Evolutionary conservation across 2,329 filamentous ascomycete species (phyloP), one percentile per base, ranked within the genome.

Genomic region (Pseudogymnoascus pannorum): DNA sequence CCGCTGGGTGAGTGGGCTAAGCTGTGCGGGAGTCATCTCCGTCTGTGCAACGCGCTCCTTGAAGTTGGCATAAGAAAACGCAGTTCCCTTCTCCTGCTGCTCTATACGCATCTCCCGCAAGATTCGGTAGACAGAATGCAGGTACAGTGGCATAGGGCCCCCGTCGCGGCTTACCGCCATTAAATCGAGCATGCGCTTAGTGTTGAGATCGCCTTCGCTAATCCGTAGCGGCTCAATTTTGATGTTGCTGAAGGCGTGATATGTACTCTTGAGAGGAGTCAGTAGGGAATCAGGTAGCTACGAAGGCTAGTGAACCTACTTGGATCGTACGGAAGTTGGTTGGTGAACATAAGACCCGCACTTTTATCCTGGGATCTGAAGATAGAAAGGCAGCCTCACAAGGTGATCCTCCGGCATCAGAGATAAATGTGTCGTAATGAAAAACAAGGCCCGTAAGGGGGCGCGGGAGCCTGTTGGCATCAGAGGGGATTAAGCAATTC

Each of bases 301-400:
- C 26, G 7, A 29, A 29, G 26, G 26, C 26, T 38, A 11, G 42
- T n/a, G 3, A 18, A 11, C 4, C 2, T 59, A 64, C 69, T 60
- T 73, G 69, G 69, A 83, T 77, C 0, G 70, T 68, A 3, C 65
- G 42, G 16, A 74, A 74, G 58, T 81, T 82, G 2, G 75, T 79
- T 0, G 78, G 77, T 0, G 81, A 78, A 0, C 83, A 81, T 0
- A 85, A 68, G 0, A 85, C 75, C 0, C 74, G 74, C 2, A 85
- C 79, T 1, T 75, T 74, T 36, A 83, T 75, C 1, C 73, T 72
- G 0, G 71, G 61, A 54, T 70, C 65, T 0, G 80, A 79, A 36
- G 77, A 77, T 0, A 87, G 72, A 63, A 79, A 81, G 0, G 83
- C 81, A 1, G 80, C 82, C 67, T 87, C 83, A 60, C 83, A 84